A percentile compares a stretch with the other conserved stretches of the same genome.
Evolutionary conservation across 225 moss, liverwort and hornwort genomes (phyloP).

Genomic region (Marchantia polymorpha): DNA sequence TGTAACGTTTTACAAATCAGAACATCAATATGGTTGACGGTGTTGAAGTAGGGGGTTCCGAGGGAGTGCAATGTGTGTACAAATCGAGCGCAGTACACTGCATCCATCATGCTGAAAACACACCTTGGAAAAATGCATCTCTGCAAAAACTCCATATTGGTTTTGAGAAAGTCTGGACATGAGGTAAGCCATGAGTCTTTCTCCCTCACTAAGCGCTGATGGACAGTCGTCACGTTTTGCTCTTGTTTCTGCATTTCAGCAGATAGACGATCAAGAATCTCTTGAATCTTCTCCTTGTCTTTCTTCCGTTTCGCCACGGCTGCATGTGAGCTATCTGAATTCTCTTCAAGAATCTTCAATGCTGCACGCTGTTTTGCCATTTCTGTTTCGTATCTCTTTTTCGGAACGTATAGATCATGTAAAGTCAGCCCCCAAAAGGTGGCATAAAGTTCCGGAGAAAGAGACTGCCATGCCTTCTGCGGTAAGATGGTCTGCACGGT

Average conservation of each 20-base stretch:
- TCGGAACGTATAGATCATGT: slow-evolving; percentile 88
- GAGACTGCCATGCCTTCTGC: slow-evolving; percentile 83
- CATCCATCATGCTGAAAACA: slow-evolving; percentile 99
- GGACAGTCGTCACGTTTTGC: slow-evolving; percentile 77
- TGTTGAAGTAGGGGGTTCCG: slow-evolving; percentile 96
- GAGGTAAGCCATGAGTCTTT: slow-evolving; percentile 94
- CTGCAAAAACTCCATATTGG: slow-evolving; percentile 98
- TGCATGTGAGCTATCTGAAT: slow-evolving; percentile 87
- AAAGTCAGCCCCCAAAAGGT: slow-evolving; percentile 97
- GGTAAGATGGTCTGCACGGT: slow-evolving; percentile 77
- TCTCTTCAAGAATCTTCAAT: slow-evolving; percentile 86
- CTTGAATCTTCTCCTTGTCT: slow-evolving; percentile 97
- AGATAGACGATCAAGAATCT: slow-evolving; percentile 81
- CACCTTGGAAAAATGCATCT: slow-evolving; percentile 98
- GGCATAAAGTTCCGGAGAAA: slow-evolving; percentile 93
- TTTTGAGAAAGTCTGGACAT: slow-evolving; percentile 94
- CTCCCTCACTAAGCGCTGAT: slow-evolving; percentile 83
- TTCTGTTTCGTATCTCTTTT: slow-evolving; percentile 91
- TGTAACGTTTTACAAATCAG: slow-evolving; percentile 97
- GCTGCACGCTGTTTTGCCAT: slow-evolving; percentile 85
- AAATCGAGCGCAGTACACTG: slow-evolving; percentile 97
- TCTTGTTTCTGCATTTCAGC: slow-evolving; percentile 95
- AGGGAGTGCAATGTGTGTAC: slow-evolving; percentile 92
- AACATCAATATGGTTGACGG: slow-evolving; percentile 95
- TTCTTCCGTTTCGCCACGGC: slow-evolving; percentile 97